Evolutionary conservation across 2,329 filamentous ascomycete genomes (phyloP).

Genomic region (Aspergillus brasiliensis): DNA sequence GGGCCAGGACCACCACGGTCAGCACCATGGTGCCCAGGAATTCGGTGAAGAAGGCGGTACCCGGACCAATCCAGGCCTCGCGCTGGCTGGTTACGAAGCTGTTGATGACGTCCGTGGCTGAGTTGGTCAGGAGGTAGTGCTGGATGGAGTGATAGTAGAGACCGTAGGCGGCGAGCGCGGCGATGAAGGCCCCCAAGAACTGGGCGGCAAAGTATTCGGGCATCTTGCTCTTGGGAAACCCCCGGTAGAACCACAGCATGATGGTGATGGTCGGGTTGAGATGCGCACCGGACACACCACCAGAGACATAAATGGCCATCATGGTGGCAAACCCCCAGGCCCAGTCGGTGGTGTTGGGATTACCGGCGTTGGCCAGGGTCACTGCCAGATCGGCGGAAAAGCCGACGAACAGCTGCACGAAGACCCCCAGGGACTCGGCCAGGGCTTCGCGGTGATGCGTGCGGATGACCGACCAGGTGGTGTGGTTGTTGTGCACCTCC

Average conservation of each 20-base stretch:
- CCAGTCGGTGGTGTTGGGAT: constrained; percentile 48
- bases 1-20: constrained; percentile 45
- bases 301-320: constrained; percentile 52
- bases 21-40: constrained; percentile 49
- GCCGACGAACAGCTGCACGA: constrained; percentile 47
- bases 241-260: constrained; percentile 53
- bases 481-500: constrained; percentile 53
- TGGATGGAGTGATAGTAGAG: constrained; percentile 41
- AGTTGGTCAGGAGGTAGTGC: constrained; percentile 35
- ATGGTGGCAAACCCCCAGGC: constrained; percentile 60
- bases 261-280: constrained; percentile 49
- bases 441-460: constrained; percentile 56
- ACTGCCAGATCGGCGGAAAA: constrained; percentile 54
- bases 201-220: constrained; percentile 56
- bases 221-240: constrained; percentile 56
- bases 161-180: constrained; percentile 50
- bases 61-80: constrained; percentile 38
- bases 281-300: constrained; percentile 52
- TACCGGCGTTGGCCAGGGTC: constrained; percentile 41
- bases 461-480: constrained; percentile 53
- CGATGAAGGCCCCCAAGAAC: constrained; percentile 55
- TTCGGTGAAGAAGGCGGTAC: constrained; percentile 52
- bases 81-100: constrained; percentile 52
- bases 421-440: constrained; percentile 55
- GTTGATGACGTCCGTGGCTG: constrained; percentile 34